Conservation (phyloP, 2,329 filamentous ascomycete species). For the Xylariales sp. region DNA sequence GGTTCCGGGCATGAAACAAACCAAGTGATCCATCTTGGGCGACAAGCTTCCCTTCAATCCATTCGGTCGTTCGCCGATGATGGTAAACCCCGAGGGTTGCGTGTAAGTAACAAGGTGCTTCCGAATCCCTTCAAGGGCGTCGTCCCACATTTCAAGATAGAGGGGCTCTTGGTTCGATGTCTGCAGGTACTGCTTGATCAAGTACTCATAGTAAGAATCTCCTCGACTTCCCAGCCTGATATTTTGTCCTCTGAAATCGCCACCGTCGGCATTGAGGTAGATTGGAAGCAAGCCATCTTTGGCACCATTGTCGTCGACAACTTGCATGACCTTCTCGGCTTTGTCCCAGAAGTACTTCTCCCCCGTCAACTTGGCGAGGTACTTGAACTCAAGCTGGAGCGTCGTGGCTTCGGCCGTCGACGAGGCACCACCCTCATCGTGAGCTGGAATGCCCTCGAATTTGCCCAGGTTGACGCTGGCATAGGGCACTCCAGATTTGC, state of each 20-base stretch:
- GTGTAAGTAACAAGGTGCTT: slow-evolving; percentile 93
- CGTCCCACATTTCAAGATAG: slow-evolving; percentile 90
- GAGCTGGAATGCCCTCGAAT: slow-evolving; percentile 70
- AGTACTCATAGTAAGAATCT: slow-evolving; percentile 97
- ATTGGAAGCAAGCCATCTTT: slow-evolving; percentile 87
- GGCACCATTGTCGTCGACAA: slow-evolving; percentile 76
- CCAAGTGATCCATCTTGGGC: slow-evolving; percentile 96
- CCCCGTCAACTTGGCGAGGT: slow-evolving; percentile 88
- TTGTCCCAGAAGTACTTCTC: slow-evolving; percentile 90
- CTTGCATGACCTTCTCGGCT: slow-evolving; percentile 85
- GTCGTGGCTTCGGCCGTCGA: slow-evolving; percentile 93
- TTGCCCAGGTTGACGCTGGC: slow-evolving; percentile 85
- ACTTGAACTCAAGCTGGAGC: slow-evolving; percentile 94
- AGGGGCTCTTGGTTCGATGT: slow-evolving; percentile 80
- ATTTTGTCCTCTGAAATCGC: slow-evolving; percentile 76
- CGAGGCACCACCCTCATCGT: slow-evolving; percentile 80
- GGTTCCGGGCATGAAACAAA: slow-evolving; percentile 95
- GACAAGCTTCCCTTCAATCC: slow-evolving; percentile 64
- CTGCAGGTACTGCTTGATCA: slow-evolving; percentile 97
- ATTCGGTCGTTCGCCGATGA: slow-evolving; percentile 78
- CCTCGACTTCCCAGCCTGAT: slow-evolving; percentile 90
- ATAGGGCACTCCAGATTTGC: slow-evolving; percentile 78
- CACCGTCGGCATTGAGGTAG: slow-evolving; percentile 75
- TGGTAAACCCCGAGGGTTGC: slow-evolving; percentile 72
- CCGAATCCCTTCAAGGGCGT: slow-evolving; percentile 77